Evolutionary conservation across 164 flowering plant genomes (phyloP), one percentile per base, ranked within the genome.

Genomic region (Saururus chinensis): DNA sequence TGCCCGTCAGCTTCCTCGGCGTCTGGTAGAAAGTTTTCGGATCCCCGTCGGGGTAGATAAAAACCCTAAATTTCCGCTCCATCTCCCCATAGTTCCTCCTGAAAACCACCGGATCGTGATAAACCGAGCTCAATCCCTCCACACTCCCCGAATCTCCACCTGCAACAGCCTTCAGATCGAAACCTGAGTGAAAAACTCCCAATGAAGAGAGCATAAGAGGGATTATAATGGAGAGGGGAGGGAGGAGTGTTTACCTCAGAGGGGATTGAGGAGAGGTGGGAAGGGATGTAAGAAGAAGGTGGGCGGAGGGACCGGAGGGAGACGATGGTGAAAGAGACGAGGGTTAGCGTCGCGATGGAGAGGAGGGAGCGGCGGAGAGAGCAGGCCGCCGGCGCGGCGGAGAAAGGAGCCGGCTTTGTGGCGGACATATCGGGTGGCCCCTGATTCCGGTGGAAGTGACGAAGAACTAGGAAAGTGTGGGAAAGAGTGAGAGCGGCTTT

Each of bases 1-100:
- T 93, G 2, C 99, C 97, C 7, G 99, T 93, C 49, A 90, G 75
- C 75, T 90, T 93, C 80, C 97, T 75, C 37, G 97, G 97, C 21
- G 99, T 93, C 79, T 93, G 99, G 68, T 85, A 93, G 59, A 70
- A 93, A 3, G 97, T 90, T 1, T 88, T 83, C 19, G 89, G 84
- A 75, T 90, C 97, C 16, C 99, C 99, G 56, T 93, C 97, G 0
- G 92, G 86, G 65, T 93, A 90, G n/a, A 90, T 78, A 60, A 67
- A 93, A 61, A 90, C 91, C 87, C 81, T 93, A 75, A 90, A 93
- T 21, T 72, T 74, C 79, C 68, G 74, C 81, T 84, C 87, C 98
- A 93, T 93, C 56, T 73, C 88, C 24, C 54, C 87, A 61, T 82
- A 90, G 64, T 81, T 83, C 74, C 84, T 41, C 60, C 68, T 51